Base-by-base conservation (phyloP, 1,139 yeast species). In the Blastobotrys aristatus region DNA sequence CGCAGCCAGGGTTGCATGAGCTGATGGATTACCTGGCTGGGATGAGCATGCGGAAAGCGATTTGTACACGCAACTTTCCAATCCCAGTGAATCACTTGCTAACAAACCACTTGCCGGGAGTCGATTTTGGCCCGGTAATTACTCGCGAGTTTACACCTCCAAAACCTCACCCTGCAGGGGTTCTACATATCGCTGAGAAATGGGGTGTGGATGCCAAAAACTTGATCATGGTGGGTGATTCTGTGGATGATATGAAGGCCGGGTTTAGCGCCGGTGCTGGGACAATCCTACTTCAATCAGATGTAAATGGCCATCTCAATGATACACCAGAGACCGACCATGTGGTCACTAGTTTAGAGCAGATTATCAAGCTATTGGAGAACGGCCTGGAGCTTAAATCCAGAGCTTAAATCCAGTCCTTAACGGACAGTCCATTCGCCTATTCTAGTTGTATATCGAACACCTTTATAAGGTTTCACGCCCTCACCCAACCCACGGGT, bases 391-490 rank as follows among this genome's bases (percentile, higher is more conserved):
- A 51, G 7, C 42, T 55, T 24, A 61, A 61, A 49, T 13, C 43
- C 47, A 47, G 40, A 47, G 41, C 34, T 35, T 36, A 30, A 40
- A 6, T n/a, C 16, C 21, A 33, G 20, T 10, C 13, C 4, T 16
- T 57, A 68, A 50, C 83, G 65, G 17, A 81, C 69, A 20, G 79
- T 67, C 59, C 70, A 80, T 50, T 82, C 80, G 0, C 84, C 88
- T 0, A 86, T 74, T 46, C 69, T 68, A 4, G 96, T 81, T 11
- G 77, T 69, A 61, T 90, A 90, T 60, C 90, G 85, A 24, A 90
- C 97, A 1, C 98, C 97, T 63, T 90, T 92, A 71, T 82, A 92
- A 0, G 96, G 95, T 59, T 82, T 84, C 17, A 80, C 82, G 2
- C 75, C 72, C 3, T 79, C 82, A 14, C 79, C 77, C 56, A 79